These are phyloP conservation scores for Ogataea saltuana DNA, from an alignment of 805 yeast genomes.

Conservation along the genomic window DNA sequence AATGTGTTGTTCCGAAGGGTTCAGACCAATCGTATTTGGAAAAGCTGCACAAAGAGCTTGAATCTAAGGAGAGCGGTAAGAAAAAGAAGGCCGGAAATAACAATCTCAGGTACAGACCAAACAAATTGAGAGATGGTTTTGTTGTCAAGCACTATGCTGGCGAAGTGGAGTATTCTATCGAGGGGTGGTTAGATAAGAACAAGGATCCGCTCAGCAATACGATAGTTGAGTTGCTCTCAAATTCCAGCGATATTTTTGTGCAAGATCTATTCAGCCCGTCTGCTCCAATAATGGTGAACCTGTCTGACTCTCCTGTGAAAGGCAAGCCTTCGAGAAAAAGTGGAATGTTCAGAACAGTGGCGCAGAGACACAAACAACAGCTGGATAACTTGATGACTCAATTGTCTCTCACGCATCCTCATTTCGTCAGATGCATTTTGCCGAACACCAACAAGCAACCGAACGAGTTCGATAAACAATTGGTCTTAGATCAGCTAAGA, in stretches of 20 bases:
- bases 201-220: slow-evolving; percentile 89
- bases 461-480: slow-evolving; percentile 64
- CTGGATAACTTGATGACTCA: slow-evolving; percentile 69
- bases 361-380: slow-evolving; percentile 88
- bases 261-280: slow-evolving; percentile 48
- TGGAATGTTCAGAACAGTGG: slow-evolving; percentile 69
- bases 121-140: slow-evolving; percentile 76
- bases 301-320: slow-evolving; percentile 35
- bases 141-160: slow-evolving; percentile 93
- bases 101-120: slow-evolving; percentile 54
- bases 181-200: slow-evolving; percentile 92
- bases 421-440: slow-evolving; percentile 92
- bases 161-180: slow-evolving; percentile 87
- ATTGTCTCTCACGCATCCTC: slow-evolving; percentile 82
- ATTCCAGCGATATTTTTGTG: slow-evolving; percentile 59
- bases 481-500: slow-evolving; percentile 85
- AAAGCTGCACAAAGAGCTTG: slow-evolving; percentile 70
- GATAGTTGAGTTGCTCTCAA: slow-evolving; percentile 58
- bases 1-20: slow-evolving; percentile 91
- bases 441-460: slow-evolving; percentile 82
- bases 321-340: slow-evolving; percentile 28
- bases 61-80: slow-evolving; percentile 34
- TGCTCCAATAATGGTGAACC: slow-evolving; percentile 24
- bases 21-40: slow-evolving; percentile 81
- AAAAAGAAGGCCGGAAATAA: slow-evolving; percentile 35